Evolutionary conservation across 345 rosid species (phyloP).

Genomic region (Kernera saxatilis): DNA sequence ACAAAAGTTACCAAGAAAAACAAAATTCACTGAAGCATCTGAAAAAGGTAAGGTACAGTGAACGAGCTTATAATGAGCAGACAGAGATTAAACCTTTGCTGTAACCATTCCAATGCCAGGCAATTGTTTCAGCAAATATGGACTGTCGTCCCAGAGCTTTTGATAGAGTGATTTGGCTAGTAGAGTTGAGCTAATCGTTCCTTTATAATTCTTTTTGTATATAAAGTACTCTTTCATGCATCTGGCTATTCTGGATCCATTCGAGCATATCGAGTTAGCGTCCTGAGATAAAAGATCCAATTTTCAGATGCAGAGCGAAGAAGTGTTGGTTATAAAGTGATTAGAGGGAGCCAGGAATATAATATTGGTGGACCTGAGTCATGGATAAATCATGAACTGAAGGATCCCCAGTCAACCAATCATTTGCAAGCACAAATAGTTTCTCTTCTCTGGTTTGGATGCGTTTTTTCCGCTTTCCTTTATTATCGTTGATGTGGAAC

Average conservation of each 20-base stretch:
- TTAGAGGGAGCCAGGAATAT: background rate
- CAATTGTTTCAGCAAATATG: conserved; percentile 85
- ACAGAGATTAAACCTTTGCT: conserved; percentile 59
- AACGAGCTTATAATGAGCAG: background rate
- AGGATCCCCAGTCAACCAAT: conserved; percentile 95
- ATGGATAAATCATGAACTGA: conserved; percentile 79
- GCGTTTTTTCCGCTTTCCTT: conserved; percentile 83
- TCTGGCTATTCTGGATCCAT: conserved; percentile 79
- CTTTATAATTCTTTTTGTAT: conserved; percentile 74
- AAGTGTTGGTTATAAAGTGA: conserved; percentile 8
- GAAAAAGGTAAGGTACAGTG: background rate
- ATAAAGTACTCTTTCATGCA: conserved; percentile 94
- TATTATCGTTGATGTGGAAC: conserved; percentile 76
- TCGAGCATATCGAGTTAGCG: conserved; percentile 72
- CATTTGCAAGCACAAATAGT: conserved; percentile 82
- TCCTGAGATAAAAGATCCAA: conserved; percentile 49
- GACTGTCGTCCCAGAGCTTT: conserved; percentile 96
- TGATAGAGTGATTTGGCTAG: conserved; percentile 88
- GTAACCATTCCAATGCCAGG: conserved; percentile 98
- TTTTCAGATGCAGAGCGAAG: conserved; percentile 20
- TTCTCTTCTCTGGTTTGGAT: conserved; percentile 94
- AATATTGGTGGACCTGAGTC: conserved; percentile 56
- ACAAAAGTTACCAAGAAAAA: background rate
- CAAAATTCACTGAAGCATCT: background rate
- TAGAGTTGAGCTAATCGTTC: conserved; percentile 63